These are phyloP conservation scores for Monosporascus sp. DNA, from an alignment of 2,329 filamentous ascomycete species.

Conservation along the genomic window DNA sequence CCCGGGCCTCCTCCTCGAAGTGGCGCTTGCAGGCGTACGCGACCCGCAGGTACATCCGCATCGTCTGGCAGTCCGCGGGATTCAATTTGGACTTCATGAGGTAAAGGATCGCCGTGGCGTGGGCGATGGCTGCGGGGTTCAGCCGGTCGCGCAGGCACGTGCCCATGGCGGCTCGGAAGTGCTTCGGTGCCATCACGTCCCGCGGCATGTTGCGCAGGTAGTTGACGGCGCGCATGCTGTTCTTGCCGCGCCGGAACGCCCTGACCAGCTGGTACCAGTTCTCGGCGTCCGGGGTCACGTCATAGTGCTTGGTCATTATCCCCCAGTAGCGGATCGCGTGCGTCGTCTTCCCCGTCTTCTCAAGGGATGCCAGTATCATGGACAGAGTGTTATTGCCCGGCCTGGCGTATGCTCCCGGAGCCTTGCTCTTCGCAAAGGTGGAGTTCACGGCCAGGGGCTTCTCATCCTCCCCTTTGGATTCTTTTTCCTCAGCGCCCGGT, in stretches of 20 bases:
- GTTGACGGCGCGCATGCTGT: conserved; percentile 56
- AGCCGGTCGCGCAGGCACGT: conserved; percentile 71
- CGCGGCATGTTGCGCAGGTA: conserved; percentile 53
- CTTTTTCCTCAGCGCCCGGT: conserved; percentile 10
- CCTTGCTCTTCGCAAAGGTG: conserved; percentile 1
- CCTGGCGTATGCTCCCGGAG: conserved; percentile 28
- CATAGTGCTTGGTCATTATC: conserved; percentile 55
- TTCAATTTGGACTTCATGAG: conserved; percentile 47
- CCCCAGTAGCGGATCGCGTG: conserved; percentile 76
- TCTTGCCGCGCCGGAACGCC: conserved; percentile 59
- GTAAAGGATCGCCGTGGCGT: conserved; percentile 61
- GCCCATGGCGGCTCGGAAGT: conserved; percentile 68
- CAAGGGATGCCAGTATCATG: conserved; percentile 61
- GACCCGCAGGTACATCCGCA: conserved; percentile 53
- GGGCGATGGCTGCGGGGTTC: conserved; percentile 62
- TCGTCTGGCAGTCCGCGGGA: conserved; percentile 43
- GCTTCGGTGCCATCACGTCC: conserved; percentile 39
- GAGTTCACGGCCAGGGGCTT: too few species aligned
- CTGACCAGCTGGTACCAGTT: conserved; percentile 67
- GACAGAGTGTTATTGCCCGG: conserved; percentile 59
- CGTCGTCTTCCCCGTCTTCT: conserved; percentile 53
- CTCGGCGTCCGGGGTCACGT: conserved; percentile 64
- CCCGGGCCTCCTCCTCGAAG: conserved; percentile 27
- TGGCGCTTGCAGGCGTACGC: conserved; percentile 43
- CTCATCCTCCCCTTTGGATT: not conserved